Evolutionary conservation across 148 eudicot species (phyloP).

Genomic region (Vaccinium darrowii): DNA sequence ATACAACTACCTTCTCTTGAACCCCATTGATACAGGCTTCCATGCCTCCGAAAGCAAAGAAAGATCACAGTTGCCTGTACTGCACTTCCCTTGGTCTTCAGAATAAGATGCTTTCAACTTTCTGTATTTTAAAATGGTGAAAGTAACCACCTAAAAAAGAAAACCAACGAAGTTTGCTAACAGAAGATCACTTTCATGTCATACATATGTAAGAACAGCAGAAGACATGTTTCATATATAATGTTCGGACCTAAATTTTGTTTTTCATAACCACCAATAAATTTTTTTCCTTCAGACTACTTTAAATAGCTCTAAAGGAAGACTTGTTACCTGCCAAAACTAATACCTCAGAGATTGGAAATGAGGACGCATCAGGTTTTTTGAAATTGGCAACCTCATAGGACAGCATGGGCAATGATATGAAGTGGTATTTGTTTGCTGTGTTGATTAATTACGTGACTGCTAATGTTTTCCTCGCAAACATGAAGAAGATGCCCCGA

Average conservation of each 20-base stretch:
- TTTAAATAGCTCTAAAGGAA: neutral
- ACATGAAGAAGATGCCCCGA: neutral
- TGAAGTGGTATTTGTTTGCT: neutral
- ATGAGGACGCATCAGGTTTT: slow-evolving; percentile 2
- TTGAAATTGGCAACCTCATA: neutral
- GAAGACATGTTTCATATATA: neutral
- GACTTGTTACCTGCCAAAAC: neutral
- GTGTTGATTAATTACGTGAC: neutral
- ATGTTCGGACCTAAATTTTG: neutral
- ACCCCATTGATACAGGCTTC: slow-evolving; percentile 88
- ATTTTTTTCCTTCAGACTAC: neutral
- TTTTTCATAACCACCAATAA: neutral
- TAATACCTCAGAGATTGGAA: neutral
- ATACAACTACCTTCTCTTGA: slow-evolving; percentile 66
- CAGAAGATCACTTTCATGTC: neutral
- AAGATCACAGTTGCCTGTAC: slow-evolving; percentile 20
- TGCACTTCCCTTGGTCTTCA: slow-evolving; percentile 31
- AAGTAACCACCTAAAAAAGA: slow-evolving; percentile 61
- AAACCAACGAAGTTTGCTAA: slow-evolving; percentile 11
- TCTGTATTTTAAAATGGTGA: slow-evolving; percentile 63
- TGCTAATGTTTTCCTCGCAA: slow-evolving; percentile 1
- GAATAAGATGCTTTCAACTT: slow-evolving; percentile 51
- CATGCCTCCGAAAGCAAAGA: slow-evolving; percentile 81
- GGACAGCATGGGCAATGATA: neutral
- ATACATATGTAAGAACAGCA: neutral